These are phyloP conservation scores for Guyanaporus albipodus DNA, from an alignment of 768 basidiomycete genomes.

Conservation along the genomic window DNA sequence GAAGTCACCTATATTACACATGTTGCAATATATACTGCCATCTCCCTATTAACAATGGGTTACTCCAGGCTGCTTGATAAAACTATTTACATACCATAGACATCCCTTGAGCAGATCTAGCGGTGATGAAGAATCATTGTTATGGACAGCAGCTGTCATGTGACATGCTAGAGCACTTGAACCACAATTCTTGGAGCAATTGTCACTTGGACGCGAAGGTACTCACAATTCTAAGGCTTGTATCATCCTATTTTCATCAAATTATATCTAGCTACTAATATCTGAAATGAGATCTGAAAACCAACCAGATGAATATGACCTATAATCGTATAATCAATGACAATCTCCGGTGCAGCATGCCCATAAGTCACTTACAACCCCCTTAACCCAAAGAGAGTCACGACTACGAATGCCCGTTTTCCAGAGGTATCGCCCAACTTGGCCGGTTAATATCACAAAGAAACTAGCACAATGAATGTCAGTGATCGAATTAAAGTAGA, in stretches of 20 bases:
- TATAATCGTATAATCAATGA: too few species aligned
- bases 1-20: slow-evolving; percentile 9
- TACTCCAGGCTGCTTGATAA: not conserved
- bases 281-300: not conserved
- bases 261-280: not conserved
- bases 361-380: slow-evolving; percentile 9
- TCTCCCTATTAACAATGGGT: slow-evolving; percentile 8
- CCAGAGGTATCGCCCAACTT: slow-evolving; percentile 24
- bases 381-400: slow-evolving; percentile 23
- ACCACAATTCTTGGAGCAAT: not conserved
- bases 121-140: not conserved
- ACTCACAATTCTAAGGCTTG: slow-evolving; percentile 20
- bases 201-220: too few species aligned
- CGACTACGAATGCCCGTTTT: slow-evolving; percentile 10
- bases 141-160: slow-evolving; percentile 8
- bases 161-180: slow-evolving; percentile 11
- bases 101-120: not conserved
- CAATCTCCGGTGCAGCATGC: too few species aligned
- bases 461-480: slow-evolving; percentile 2
- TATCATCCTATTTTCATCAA: slow-evolving; percentile 14
- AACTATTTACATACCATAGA: slow-evolving; percentile 7
- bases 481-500: not conserved
- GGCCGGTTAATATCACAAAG: slow-evolving; percentile 21
- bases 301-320: slow-evolving; percentile 23
- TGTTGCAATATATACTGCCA: slow-evolving; percentile 9